Evolutionary conservation across 305 asterid genomes (phyloP).

Genomic region (Rubia balearica): DNA sequence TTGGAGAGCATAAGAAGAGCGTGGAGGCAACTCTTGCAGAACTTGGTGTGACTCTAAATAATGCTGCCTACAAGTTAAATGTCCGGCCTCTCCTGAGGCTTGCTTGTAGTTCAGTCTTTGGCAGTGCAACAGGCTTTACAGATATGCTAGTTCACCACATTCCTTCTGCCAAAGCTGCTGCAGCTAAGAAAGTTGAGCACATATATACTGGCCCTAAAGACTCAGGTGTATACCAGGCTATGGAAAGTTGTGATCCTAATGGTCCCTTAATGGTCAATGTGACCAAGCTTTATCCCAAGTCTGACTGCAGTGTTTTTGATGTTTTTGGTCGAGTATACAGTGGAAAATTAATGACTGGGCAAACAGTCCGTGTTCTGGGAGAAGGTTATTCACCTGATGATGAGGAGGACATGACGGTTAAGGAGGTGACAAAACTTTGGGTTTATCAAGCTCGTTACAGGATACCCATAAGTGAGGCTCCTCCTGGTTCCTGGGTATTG

Average conservation of each 20-base stretch:
- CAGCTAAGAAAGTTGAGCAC: constrained; percentile 75
- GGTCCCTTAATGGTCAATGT: constrained; percentile 93
- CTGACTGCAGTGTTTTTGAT: constrained; percentile 94
- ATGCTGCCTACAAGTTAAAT: constrained; percentile 82
- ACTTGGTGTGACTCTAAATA: constrained; percentile 86
- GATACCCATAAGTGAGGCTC: constrained; percentile 90
- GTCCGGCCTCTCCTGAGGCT: constrained; percentile 85
- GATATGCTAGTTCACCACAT: constrained; percentile 96
- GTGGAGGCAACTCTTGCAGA: constrained; percentile 88
- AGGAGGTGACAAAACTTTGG: constrained; percentile 93
- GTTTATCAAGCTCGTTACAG: constrained; percentile 97
- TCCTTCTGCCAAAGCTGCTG: constrained; percentile 94
- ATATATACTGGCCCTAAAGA: constrained; percentile 82
- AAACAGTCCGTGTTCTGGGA: constrained; percentile 84
- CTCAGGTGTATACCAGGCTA: constrained; percentile 62
- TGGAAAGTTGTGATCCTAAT: constrained; percentile 75
- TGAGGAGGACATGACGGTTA: constrained; percentile 97
- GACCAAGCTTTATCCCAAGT: constrained; percentile 86
- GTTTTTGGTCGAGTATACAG: constrained; percentile 98
- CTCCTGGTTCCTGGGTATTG: constrained; percentile 99
- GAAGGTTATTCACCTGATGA: constrained; percentile 99
- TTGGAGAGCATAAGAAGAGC: constrained; percentile 96
- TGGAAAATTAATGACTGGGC: constrained; percentile 88
- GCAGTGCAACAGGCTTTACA: constrained; percentile 91
- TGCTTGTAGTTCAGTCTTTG: constrained; percentile 94